These are phyloP conservation scores for Solanum appendiculatum DNA, from an alignment of 257 asterid genomes.

Conservation along the genomic window DNA sequence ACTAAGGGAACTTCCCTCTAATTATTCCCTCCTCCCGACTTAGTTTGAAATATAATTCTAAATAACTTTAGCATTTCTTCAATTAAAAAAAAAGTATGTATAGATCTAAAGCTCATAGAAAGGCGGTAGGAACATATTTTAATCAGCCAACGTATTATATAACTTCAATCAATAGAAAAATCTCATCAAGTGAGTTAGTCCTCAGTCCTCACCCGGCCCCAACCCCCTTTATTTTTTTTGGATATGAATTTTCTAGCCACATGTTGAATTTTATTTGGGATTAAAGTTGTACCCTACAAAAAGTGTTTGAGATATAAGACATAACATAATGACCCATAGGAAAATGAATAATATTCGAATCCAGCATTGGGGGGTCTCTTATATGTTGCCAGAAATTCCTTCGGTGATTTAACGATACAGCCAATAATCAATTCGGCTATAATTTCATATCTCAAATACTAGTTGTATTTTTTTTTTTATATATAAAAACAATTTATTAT, in stretches of 20 bases:
- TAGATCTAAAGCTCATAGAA: background rate
- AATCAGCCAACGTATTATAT: accelerated
- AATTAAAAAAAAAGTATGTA: background rate
- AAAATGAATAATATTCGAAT: background rate
- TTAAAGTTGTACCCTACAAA: background rate
- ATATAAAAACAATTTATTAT: no score
- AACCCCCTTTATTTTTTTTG: no score
- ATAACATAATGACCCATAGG: background rate
- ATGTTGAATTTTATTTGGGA: background rate
- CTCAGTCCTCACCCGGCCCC: no score
- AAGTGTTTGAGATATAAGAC: background rate
- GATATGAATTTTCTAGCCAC: background rate
- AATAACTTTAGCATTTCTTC: background rate
- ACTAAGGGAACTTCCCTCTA: no score
- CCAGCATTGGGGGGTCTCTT: background rate
- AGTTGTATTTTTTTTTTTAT: background rate
- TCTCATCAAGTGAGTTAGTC: background rate
- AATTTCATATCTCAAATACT: background rate
- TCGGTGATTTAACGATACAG: background rate
- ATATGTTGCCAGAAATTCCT: background rate
- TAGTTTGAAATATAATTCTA: no score
- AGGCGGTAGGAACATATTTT: background rate
- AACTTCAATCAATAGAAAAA: no score
- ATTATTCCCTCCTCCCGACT: no score
- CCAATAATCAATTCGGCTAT: background rate